Evolutionary conservation across 345 rosid species (phyloP), one percentile per base, ranked within the genome.

Genomic region (Syzygium oleosum): DNA sequence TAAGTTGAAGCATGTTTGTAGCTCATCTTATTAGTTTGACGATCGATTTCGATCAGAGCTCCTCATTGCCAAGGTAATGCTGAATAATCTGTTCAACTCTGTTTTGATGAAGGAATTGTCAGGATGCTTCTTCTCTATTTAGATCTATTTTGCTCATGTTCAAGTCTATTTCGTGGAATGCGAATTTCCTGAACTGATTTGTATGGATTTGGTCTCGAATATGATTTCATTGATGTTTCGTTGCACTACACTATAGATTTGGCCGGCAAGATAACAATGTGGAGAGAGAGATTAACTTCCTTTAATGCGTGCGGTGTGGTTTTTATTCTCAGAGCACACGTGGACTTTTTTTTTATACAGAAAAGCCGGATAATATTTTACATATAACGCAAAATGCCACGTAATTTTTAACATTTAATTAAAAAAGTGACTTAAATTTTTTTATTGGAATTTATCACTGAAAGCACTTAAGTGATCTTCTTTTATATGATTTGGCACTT

Each of bases 381-480:
- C 2, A 56, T 1, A 9, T 56, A 23, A 9, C 0, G 6, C 23
- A 56, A 23, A 56, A 23, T 54, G 1, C 25, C 61, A 56, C 61
- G 7, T 56, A 9, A 56, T 9, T 22, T 23, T 0, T 56, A 9
- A 56, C 10, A 56, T 56, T 9, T 23, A 0, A 56, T 23, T 56
- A 23, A 22, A 56, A 0, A 56, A 56, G 13, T 9, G n/a, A 56
- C 0, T 11, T 55, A 12, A 55, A 7, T 3, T 9, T 52, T 52
- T 21, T 21, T 9, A 0, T 0, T 0, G 0, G 27, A 22, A 21
- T 55, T 55, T 55, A 1, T 55, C 0, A 2, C 2, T 0, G 9
- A 0, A 54, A 23, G 3, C 8, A 54, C 22, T 55, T 22, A 22
- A 55, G 43, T 22, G 4, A 55, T 21, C 0, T 55, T 21, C 21